Evolutionary conservation across 192 early-diverging fungal species (phyloP).

Genomic region (Haplosporangium gracile): DNA sequence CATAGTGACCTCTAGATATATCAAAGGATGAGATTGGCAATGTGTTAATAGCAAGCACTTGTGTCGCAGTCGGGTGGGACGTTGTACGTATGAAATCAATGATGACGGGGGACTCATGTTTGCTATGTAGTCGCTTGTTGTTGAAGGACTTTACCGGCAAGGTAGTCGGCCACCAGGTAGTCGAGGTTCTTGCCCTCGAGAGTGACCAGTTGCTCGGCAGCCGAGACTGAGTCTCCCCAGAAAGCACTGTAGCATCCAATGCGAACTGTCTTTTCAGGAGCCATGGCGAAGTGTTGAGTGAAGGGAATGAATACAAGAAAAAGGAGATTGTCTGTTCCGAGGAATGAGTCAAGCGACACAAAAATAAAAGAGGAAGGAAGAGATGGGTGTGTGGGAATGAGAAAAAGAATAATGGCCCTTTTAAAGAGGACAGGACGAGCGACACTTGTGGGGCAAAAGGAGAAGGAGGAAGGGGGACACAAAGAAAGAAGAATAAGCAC

Average conservation of each 20-base stretch:
- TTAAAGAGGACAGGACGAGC: background rate
- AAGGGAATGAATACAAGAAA: background rate
- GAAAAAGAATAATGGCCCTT: background rate
- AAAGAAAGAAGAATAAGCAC: conserved; percentile 2
- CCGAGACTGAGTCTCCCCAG: conserved; percentile 70
- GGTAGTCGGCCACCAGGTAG: conserved; percentile 74
- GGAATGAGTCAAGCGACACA: background rate
- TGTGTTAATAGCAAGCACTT: background rate
- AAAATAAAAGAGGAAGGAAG: background rate
- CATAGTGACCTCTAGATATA: conserved; percentile 73
- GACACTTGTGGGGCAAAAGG: background rate
- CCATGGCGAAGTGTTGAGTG: conserved; percentile 13
- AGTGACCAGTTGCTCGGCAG: conserved; percentile 68
- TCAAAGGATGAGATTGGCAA: background rate
- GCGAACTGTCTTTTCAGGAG: conserved; percentile 58
- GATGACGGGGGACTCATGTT: background rate
- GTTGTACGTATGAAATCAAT: background rate
- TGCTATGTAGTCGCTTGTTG: background rate
- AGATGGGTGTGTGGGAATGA: background rate
- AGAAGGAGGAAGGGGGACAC: background rate
- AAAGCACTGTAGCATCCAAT: conserved; percentile 74
- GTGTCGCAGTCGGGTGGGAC: background rate
- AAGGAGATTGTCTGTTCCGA: background rate
- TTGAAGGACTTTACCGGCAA: conserved; percentile 61
- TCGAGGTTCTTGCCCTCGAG: conserved; percentile 61